Evolutionary conservation across 768 basidiomycete species (phyloP).

Genomic region (Udeniomyces megalosporus): DNA sequence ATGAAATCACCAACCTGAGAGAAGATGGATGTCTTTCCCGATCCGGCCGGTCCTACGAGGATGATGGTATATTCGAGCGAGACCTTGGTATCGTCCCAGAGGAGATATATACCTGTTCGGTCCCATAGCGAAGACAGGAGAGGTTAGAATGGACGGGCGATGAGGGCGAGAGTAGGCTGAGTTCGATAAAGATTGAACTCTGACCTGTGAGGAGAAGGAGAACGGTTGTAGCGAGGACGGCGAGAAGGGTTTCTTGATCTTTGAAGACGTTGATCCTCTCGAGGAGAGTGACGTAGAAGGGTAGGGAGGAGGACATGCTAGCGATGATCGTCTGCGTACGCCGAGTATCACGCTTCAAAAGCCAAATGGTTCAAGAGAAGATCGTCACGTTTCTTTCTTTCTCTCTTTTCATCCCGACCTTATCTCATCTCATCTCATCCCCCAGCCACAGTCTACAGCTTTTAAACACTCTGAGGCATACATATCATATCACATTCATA

Average conservation of each 20-base stretch:
- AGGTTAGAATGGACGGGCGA: too few species aligned
- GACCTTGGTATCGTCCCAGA: not conserved
- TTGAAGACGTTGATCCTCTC: not conserved
- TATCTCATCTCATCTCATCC: too few species aligned
- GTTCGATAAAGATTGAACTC: not conserved
- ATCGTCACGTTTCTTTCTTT: too few species aligned
- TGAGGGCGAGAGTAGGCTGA: not conserved
- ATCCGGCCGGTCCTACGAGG: conserved; percentile 11
- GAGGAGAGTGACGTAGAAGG: too few species aligned
- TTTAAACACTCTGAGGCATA: too few species aligned
- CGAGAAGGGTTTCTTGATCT: conserved; percentile 13
- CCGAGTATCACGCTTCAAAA: too few species aligned
- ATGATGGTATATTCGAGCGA: conserved; percentile 1
- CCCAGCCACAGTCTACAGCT: too few species aligned
- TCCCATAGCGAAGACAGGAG: not conserved
- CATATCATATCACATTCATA: too few species aligned
- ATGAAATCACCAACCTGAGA: not conserved
- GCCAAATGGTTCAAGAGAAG: too few species aligned
- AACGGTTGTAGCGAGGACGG: conserved; percentile 9
- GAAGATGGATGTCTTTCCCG: conserved; percentile 12
- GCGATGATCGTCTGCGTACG: too few species aligned
- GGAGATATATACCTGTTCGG: conserved; percentile 6
- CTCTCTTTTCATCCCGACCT: too few species aligned
- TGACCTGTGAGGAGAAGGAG: conserved; percentile 10
- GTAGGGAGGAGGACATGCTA: too few species aligned